phyloP scores from a whole-genome alignment of 441 rosid genomes.

The Rhodomyrtus psidioides region DNA sequence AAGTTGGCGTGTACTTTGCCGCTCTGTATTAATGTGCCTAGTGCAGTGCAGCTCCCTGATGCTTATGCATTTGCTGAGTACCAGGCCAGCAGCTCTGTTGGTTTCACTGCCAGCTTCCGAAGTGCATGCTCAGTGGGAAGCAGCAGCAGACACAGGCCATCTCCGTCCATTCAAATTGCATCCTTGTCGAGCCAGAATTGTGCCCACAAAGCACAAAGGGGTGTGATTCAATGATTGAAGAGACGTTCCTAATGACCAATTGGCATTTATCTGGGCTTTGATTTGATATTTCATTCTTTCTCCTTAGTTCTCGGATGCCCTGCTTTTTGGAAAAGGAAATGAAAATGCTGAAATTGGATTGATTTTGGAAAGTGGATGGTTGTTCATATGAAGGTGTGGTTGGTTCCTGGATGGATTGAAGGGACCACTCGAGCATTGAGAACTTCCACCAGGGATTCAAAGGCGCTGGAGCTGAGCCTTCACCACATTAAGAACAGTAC shows the following conservation, averaged over 20 bases:
- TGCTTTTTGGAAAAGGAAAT: background rate
- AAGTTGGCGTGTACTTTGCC: background rate
- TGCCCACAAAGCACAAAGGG: background rate
- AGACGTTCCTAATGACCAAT: background rate
- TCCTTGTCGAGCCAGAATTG: background rate
- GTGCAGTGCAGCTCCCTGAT: background rate
- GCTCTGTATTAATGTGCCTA: background rate
- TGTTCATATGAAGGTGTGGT: background rate
- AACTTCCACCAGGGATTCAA: background rate
- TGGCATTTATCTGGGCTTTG: background rate
- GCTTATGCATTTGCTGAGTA: background rate
- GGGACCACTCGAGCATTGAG: background rate
- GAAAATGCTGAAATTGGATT: background rate
- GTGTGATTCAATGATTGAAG: background rate
- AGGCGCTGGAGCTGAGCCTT: background rate
- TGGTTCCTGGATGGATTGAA: background rate
- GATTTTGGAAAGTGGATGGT: background rate
- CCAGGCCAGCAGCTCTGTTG: background rate
- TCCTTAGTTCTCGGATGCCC: background rate
- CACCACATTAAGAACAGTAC: background rate
- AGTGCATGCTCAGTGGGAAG: background rate
- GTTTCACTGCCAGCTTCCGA: background rate
- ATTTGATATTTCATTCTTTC: background rate
- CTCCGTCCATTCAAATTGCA: background rate
- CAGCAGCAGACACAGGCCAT: background rate